Base-by-base conservation (phyloP, 2,329 filamentous ascomycete species). In the Ophiostoma sp. region DNA sequence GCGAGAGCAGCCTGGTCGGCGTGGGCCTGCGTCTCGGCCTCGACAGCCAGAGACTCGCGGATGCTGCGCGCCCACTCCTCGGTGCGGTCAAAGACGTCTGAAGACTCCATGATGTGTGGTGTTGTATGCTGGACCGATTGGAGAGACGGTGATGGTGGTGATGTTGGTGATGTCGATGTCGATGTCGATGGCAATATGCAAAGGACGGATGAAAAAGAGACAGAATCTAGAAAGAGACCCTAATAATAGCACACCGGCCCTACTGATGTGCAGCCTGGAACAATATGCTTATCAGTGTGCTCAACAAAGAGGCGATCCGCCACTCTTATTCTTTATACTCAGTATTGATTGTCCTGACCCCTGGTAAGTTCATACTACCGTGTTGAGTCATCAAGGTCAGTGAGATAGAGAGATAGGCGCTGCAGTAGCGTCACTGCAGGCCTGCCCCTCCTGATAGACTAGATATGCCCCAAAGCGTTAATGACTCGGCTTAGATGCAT, bases 21-120 rank as follows among this genome's bases (percentile, higher is more conserved):
- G 17, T 48, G 44, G 44, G 17, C 44, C 44, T 17, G 62, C n/a
- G 69, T 88, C 88, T 67, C 84, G 83, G n/a, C 84, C 83, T 35
- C 82, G 20, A n/a, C 76, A 33, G 27, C 84, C 64, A 85, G 83
- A 64, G 83, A 84, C 75, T 85, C 80, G 65, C 88, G 82, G 6
- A 86, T 85, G 23, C 83, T 83, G 69, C 85, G 80, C 17, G 89
- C 88, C 90, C 90, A 92, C 44, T 87, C 83, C 72, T 89, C 89
- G 71, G 71, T 68, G 52, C 67, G 67, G 4, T 69, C 60, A 48
- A 70, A 65, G 36, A 70, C 64, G 36, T 70, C 69, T 11, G 69
- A 23, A 3, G 35, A 36, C 27, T 70, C 69, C 65, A 67, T 67
- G 11, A 41, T 31, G 62, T 66, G 41, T 23, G 62, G n/a, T 13